phyloP scores from a whole-genome alignment of 805 yeast genomes.

The Myxozyma kluyveri region DNA sequence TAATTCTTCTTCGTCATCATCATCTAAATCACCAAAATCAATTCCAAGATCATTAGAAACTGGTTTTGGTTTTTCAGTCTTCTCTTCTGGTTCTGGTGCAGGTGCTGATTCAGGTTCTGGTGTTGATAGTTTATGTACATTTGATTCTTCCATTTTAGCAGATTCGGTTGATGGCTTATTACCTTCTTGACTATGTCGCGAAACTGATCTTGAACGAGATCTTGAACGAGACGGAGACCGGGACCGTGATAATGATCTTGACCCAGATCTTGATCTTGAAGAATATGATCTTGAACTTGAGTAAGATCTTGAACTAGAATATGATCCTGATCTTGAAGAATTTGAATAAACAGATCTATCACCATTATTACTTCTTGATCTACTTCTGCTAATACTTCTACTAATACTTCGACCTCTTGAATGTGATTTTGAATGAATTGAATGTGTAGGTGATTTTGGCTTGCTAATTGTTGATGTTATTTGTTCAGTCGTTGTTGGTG shows the following conservation, averaged over 20 bases:
- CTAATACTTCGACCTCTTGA: too few relatives aligned
- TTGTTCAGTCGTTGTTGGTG: too few relatives aligned
- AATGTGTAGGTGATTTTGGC: too few relatives aligned
- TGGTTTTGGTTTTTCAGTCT: not conserved
- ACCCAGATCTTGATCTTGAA: not conserved
- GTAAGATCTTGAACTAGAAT: not conserved
- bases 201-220: not conserved
- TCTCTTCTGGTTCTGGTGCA: not conserved
- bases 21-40: conserved; percentile 12
- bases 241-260: not conserved
- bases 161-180: too few relatives aligned
- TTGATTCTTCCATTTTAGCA: too few relatives aligned
- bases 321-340: not conserved
- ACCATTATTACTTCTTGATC: too few relatives aligned
- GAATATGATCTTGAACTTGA: not conserved
- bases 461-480: too few relatives aligned
- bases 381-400: too few relatives aligned
- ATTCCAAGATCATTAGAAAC: conserved; percentile 20
- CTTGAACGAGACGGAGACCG: conserved; percentile 6
- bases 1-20: conserved; percentile 16
- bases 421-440: too few relatives aligned
- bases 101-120: conserved; percentile 2
- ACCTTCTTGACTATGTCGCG: not conserved
- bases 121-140: too few relatives aligned
- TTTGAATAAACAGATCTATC: too few relatives aligned